Conservation (phyloP, 495 filamentous ascomycete genomes). For the Parmelia sp. region DNA sequence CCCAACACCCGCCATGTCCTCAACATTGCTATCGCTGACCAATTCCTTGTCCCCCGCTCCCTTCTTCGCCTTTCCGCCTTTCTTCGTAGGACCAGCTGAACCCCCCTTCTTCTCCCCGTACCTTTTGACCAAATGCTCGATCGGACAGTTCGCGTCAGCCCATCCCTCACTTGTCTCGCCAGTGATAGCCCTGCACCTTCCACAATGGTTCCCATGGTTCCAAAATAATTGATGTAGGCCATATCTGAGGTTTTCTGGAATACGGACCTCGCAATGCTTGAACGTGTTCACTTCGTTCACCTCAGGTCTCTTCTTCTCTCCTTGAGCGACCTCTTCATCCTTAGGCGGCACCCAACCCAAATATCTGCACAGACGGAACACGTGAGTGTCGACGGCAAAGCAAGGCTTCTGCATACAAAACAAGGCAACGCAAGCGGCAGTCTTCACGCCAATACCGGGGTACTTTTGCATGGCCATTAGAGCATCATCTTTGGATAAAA, state of each 20-base stretch:
- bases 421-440: slow-evolving; percentile 75
- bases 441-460: slow-evolving; percentile 87
- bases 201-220: slow-evolving; percentile 74
- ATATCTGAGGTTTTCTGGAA: slow-evolving; percentile 86
- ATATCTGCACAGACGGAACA: slow-evolving; percentile 75
- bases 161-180: slow-evolving; percentile 40
- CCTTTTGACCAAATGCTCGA: slow-evolving; percentile 45
- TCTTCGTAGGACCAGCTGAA: slow-evolving; percentile 8
- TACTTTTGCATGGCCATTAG: slow-evolving; percentile 69
- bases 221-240: slow-evolving; percentile 83
- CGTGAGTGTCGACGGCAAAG: slow-evolving; percentile 84
- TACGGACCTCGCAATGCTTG: slow-evolving; percentile 69
- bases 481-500: slow-evolving; percentile 57
- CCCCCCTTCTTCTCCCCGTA: slow-evolving; percentile 38
- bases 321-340: slow-evolving; percentile 13
- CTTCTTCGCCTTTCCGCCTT: neutral
- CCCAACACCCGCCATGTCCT: slow-evolving; percentile 10
- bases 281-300: slow-evolving; percentile 58
- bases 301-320: slow-evolving; percentile 46
- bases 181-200: slow-evolving; percentile 60
- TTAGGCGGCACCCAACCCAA: slow-evolving; percentile 72
- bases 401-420: slow-evolving; percentile 73
- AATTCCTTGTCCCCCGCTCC: slow-evolving; percentile 15
- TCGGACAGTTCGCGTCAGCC: slow-evolving; percentile 42
- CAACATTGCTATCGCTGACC: slow-evolving; percentile 13